Percentiles rank a stretch among this genome's conserved stretches.
Conservation (phyloP, 345 rosid species). For the Lagerstroemia speciosa region DNA sequence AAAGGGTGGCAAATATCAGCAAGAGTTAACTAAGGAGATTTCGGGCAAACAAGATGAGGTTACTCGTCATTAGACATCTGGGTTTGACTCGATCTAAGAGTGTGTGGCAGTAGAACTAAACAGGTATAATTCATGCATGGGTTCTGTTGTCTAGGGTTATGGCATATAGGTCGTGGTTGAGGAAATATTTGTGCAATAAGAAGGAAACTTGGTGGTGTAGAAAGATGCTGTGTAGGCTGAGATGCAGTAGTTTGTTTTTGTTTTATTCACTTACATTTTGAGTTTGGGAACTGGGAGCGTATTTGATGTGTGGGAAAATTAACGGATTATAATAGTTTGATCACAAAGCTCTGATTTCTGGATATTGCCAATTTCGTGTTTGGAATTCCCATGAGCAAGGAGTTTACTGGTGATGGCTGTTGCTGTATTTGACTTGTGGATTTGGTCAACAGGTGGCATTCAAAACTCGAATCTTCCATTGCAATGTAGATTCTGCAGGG, state of each 20-base stretch:
- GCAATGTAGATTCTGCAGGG: slow-evolving; percentile 75
- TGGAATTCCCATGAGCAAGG: background rate
- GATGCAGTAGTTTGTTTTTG: background rate
- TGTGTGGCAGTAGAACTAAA: background rate
- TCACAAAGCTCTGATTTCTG: background rate
- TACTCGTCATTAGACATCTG: background rate
- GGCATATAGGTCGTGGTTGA: background rate
- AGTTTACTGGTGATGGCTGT: background rate
- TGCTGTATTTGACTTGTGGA: slow-evolving; percentile 12
- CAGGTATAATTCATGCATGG: background rate
- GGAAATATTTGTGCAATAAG: background rate
- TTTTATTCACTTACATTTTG: background rate
- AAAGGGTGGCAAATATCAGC: background rate
- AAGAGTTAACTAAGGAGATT: background rate
- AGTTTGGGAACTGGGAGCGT: background rate
- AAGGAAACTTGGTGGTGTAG: background rate
- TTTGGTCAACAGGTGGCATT: slow-evolving; percentile 52
- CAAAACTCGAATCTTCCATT: slow-evolving; percentile 85
- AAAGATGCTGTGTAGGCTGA: background rate
- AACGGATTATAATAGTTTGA: background rate
- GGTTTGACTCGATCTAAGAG: background rate
- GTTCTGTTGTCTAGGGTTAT: background rate
- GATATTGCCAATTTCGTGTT: background rate
- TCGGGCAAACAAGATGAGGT: background rate
- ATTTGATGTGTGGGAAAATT: background rate